These are phyloP conservation scores for Daldinia sp. DNA, from an alignment of 2,329 filamentous ascomycete species.

Conservation along the genomic window DNA sequence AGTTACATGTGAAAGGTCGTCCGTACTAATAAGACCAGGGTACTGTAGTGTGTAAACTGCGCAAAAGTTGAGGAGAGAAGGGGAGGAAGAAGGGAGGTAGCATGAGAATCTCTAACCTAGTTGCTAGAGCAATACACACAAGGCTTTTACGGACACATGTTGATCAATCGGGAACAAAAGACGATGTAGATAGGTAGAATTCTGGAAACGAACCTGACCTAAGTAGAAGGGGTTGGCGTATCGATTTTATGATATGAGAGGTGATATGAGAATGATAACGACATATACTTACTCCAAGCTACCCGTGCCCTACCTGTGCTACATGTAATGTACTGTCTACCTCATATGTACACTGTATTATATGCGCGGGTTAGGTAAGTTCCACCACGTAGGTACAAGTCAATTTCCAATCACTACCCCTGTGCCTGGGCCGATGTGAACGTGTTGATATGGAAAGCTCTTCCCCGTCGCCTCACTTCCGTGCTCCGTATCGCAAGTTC, in stretches of 20 bases:
- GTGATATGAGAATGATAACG: conserved; percentile 1
- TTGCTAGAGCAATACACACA: neutral
- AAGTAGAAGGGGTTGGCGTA: neutral
- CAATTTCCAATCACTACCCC: neutral
- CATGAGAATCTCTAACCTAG: neutral
- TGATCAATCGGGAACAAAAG: neutral
- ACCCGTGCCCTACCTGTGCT: too few relatives aligned
- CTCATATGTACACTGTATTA: too few relatives aligned
- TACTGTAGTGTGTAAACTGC: neutral
- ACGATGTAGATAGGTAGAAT: neutral
- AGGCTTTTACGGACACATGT: neutral
- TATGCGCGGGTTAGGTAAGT: conserved; percentile 7
- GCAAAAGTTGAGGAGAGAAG: neutral
- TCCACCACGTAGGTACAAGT: neutral
- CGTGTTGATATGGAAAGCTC: neutral
- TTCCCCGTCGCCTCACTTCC: conserved; percentile 17
- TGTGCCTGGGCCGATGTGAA: neutral
- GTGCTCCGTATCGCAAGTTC: conserved; percentile 22
- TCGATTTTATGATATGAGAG: neutral
- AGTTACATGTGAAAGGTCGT: conserved; percentile 17
- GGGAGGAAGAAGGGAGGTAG: neutral
- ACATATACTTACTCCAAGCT: neutral
- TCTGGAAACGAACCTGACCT: neutral
- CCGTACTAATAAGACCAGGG: conserved; percentile 13
- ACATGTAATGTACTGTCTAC: too few relatives aligned